These are phyloP conservation scores for Colletotrichum gigasporum DNA, from an alignment of 2,329 filamentous ascomycete species.

Conservation along the genomic window DNA sequence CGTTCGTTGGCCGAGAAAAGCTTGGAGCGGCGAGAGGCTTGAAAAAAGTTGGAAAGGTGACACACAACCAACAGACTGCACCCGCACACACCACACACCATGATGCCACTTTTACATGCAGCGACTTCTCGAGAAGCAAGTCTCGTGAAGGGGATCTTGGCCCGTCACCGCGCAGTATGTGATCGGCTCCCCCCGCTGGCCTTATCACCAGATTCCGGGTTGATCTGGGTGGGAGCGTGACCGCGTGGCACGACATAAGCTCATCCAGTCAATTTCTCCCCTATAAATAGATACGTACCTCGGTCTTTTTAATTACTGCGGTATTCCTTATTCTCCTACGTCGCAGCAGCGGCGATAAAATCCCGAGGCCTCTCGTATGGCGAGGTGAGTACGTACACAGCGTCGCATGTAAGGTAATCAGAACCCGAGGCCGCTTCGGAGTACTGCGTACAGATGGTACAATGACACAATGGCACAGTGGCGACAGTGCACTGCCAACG, in stretches of 20 bases:
- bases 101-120: background rate
- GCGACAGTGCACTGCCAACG: background rate
- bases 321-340: background rate
- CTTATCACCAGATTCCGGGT: background rate
- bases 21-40: too few species aligned
- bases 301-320: background rate
- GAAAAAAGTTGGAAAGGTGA: too few species aligned
- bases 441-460: too few species aligned
- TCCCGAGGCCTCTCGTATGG: background rate
- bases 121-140: background rate
- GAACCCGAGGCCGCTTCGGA: too few species aligned
- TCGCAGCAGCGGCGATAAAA: slow-evolving; percentile 1
- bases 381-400: background rate
- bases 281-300: slow-evolving; percentile 27
- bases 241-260: slow-evolving; percentile 1
- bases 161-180: background rate
- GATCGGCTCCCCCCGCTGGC: background rate
- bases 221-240: background rate
- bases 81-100: background rate
- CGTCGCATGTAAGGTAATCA: background rate
- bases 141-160: slow-evolving; percentile 5
- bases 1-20: too few species aligned
- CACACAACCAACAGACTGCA: too few species aligned
- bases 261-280: background rate
- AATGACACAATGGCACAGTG: background rate